Conservation (phyloP, 192 early-diverging fungal species). For the Diversispora epigaea region DNA sequence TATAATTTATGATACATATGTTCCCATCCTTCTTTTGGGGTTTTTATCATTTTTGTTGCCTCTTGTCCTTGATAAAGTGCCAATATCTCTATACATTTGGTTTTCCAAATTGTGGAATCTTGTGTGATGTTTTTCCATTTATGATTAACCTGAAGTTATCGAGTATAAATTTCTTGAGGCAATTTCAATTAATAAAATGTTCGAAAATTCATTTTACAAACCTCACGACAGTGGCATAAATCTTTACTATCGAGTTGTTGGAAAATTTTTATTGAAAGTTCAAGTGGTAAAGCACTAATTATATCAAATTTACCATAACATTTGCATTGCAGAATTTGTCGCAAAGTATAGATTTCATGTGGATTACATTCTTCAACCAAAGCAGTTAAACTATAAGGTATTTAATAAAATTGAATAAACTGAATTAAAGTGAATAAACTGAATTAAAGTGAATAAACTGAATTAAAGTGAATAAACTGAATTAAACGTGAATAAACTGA, state of each 20-base stretch:
- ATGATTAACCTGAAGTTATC: conserved; percentile 4
- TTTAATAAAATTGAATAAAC: neutral
- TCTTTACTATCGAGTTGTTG: conserved; percentile 2
- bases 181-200: neutral
- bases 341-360: conserved; percentile 20
- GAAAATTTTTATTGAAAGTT: conserved; percentile 30
- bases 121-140: conserved; percentile 24
- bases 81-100: conserved; percentile 18
- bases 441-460: neutral
- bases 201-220: neutral
- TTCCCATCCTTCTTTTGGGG: conserved; percentile 26
- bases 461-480: neutral
- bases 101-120: conserved; percentile 25
- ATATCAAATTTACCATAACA: conserved; percentile 11
- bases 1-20: conserved; percentile 18
- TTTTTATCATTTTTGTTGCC: neutral
- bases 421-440: neutral
- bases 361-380: conserved; percentile 22
- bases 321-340: neutral
- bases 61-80: neutral
- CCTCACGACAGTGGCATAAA: conserved; percentile 22
- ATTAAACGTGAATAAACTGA: neutral
- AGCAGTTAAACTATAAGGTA: conserved; percentile 3
- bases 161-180: neutral
- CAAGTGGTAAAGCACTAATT: conserved; percentile 16